Evolutionary conservation across 2,329 filamentous ascomycete genomes (phyloP), one percentile per base, ranked within the genome.

Genomic region (Neoarthrinium moseri): DNA sequence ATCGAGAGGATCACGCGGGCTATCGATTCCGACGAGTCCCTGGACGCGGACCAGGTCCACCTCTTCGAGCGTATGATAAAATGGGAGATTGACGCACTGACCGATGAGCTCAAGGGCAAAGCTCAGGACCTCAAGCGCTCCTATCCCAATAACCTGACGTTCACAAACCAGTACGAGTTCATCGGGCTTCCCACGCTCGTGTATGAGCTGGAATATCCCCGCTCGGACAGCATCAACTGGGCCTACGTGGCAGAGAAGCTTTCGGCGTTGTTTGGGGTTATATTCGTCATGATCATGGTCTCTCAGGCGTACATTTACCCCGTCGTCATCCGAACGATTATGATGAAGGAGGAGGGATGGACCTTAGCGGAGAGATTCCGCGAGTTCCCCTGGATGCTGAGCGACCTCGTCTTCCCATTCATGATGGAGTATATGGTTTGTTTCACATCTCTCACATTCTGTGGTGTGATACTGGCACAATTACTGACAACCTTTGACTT

Each of bases 231-330:
- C 4, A 86, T 89, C 52, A 83, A 87, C 64, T 90, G 86, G 86
- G 73, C 70, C 53, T 91, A 91, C 57, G 85, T 89, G 4, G 74
- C 77, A 6, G 87, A 91, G 63, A 91, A 91, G 63, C 68, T 75
- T 2, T 72, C 75, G 1, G 87, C 87, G 2, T 85, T 83, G 13
- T 78, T 91, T 48, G 87, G 87, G 6, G 74, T 88, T 46, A 80
- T 91, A 30, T 83, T 85, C 57, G 81, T 90, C 51, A 91, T 91
- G 88, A 85, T 89, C 51, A 81, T 89, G 60, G 74, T 91, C 42
- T 86, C 83, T 0, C 87, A 91, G 66, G 78, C 83, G 18, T 89
- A 81, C 57, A 89, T 91, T 53, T 91, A 86, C 58, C 87, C 88
- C 0, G 80, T 89, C 0, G 84, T 91, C 2, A 77, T 87, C 59